Percentiles rank a stretch among this genome's conserved stretches.
Conservation (phyloP, 805 yeast genomes). For the Komagataella ulmi region DNA sequence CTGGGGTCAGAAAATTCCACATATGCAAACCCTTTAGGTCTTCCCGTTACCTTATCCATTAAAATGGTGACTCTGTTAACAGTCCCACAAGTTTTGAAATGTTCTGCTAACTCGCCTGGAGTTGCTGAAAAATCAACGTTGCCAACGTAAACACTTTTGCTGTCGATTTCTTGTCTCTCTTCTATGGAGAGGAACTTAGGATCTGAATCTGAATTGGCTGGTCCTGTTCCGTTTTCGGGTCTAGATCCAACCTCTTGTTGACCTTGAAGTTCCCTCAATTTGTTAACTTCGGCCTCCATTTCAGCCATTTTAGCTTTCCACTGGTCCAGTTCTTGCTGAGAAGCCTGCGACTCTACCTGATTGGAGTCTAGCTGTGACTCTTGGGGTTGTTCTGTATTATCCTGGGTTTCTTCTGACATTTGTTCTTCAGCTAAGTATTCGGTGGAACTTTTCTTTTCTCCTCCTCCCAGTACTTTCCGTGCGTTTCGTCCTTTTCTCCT, state of each 20-base stretch:
- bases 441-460: neutral
- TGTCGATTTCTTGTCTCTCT: conserved; percentile 52
- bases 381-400: neutral
- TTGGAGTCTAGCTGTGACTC: neutral
- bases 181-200: conserved; percentile 10
- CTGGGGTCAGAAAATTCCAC: conserved; percentile 64
- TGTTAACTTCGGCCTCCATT: conserved; percentile 52
- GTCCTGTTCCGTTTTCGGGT: neutral
- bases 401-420: neutral
- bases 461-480: neutral
- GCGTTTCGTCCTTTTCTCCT: neutral
- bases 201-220: conserved; percentile 1
- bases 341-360: conserved; percentile 1
- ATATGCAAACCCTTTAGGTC: conserved; percentile 81
- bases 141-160: conserved; percentile 70
- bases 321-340: conserved; percentile 13
- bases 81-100: conserved; percentile 55
- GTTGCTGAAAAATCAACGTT: conserved; percentile 72
- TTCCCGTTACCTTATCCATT: conserved; percentile 61
- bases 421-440: neutral
- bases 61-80: conserved; percentile 73
- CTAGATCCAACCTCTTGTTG: conserved; percentile 5
- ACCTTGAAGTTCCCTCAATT: conserved; percentile 44
- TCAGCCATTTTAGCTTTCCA: conserved; percentile 33
- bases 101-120: conserved; percentile 68